phyloP scores from a whole-genome alignment of 2,329 filamentous ascomycete genomes.

The Apiospora malaysiana region DNA sequence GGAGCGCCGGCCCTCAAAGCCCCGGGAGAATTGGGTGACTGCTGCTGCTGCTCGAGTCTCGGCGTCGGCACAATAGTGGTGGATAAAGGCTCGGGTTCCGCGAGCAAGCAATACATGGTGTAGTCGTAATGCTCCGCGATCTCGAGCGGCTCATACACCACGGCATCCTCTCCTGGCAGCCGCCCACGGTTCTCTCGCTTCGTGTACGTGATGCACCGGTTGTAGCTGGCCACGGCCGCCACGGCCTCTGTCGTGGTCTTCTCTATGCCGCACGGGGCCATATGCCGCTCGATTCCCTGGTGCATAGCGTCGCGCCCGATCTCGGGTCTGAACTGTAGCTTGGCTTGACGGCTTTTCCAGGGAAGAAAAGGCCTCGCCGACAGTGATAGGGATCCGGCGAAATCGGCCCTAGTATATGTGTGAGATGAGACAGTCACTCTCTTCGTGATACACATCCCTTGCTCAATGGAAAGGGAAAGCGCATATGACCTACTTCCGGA shows the following conservation, averaged over 20 bases:
- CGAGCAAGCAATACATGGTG: neutral
- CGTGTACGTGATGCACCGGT: neutral
- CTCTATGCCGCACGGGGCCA: neutral
- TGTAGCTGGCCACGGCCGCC: conserved; percentile 1
- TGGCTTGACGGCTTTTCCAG: neutral
- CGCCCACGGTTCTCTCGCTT: neutral
- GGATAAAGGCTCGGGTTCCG: neutral
- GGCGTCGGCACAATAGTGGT: neutral
- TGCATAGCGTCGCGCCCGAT: neutral
- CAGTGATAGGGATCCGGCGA: neutral
- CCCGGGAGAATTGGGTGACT: too few species aligned
- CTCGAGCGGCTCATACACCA: neutral
- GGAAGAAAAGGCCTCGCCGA: neutral
- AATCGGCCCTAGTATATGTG: neutral
- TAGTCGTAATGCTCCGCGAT: neutral
- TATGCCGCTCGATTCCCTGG: neutral
- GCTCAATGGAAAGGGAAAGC: neutral
- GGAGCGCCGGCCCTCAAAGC: neutral
- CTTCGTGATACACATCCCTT: neutral
- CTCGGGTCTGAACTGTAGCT: neutral
- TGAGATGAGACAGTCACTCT: neutral
- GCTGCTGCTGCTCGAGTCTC: neutral
- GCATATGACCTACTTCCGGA: neutral
- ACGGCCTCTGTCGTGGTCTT: neutral
- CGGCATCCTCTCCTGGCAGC: neutral